A percentile compares a stretch with the other conserved stretches of the same genome.
phyloP scores from a whole-genome alignment of 306 rosid species.

The Sechiopsis laciniata region DNA sequence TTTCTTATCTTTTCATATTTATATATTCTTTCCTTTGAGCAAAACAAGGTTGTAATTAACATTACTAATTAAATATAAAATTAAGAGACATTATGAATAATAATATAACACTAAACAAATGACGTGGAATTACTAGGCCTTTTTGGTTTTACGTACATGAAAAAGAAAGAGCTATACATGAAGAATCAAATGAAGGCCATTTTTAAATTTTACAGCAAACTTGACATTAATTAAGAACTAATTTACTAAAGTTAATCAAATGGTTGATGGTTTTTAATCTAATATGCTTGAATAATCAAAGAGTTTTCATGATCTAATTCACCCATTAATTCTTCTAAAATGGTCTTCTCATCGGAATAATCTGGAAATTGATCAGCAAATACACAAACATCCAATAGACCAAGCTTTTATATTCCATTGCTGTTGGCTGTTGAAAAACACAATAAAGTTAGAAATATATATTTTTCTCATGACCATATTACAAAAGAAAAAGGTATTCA shows the following conservation, averaged over 20 bases:
- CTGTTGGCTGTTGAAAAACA: conserved; percentile 39
- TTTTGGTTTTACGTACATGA: conserved; percentile 8
- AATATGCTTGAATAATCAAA: too few relatives aligned
- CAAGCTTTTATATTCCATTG: conserved; percentile 43
- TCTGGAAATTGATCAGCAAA: conserved; percentile 34
- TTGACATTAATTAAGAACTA: too few relatives aligned
- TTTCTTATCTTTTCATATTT: conserved; percentile 1
- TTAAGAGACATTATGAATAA: not conserved
- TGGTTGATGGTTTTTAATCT: too few relatives aligned
- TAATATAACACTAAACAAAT: not conserved
- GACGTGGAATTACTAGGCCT: conserved; percentile 11
- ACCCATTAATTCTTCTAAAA: conserved; percentile 10
- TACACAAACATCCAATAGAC: conserved; percentile 47
- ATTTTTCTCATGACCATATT: too few relatives aligned
- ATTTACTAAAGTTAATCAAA: too few relatives aligned
- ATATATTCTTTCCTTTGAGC: not conserved
- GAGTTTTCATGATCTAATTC: not conserved
- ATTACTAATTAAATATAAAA: not conserved
- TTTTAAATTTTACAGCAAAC: too few relatives aligned
- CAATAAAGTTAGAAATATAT: not conserved
- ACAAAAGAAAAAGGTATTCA: too few relatives aligned
- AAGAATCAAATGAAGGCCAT: not conserved
- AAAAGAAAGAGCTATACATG: not conserved
- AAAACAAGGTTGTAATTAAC: conserved; percentile 2
- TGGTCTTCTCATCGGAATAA: conserved; percentile 5